phyloP scores from a whole-genome alignment of 2,329 filamentous ascomycete species.

The Arachnomyces sp. region DNA sequence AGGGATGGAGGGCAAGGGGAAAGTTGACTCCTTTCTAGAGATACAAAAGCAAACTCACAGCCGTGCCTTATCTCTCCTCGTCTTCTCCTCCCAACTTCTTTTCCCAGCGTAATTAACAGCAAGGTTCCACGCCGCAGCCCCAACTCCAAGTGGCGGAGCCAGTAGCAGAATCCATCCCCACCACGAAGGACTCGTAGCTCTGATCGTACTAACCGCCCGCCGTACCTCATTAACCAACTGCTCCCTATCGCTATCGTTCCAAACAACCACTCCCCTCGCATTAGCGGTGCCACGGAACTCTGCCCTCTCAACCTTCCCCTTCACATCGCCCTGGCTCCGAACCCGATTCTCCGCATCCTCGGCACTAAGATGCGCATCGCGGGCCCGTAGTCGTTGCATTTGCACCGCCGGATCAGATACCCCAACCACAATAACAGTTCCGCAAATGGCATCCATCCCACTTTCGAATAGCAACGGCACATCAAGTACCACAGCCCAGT shows the following conservation, averaged over 20 bases:
- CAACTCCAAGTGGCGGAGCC: constrained; percentile 65
- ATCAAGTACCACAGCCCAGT: constrained; percentile 87
- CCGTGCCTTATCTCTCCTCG: constrained; percentile 52
- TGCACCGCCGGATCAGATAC: constrained; percentile 73
- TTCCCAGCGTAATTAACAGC: constrained; percentile 64
- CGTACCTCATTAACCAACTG: constrained; percentile 61
- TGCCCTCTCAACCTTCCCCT: constrained; percentile 70
- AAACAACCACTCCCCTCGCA: constrained; percentile 67
- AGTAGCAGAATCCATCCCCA: constrained; percentile 66
- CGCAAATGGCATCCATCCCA: constrained; percentile 75
- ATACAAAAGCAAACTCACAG: constrained; percentile 31
- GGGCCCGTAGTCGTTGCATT: constrained; percentile 64
- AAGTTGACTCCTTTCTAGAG: background rate
- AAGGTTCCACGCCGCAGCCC: constrained; percentile 61
- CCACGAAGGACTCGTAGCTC: constrained; percentile 61
- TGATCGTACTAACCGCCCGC: constrained; percentile 56
- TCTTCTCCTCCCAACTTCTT: constrained; percentile 58
- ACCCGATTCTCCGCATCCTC: constrained; percentile 86
- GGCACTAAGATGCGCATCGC: constrained; percentile 69
- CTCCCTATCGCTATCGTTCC: constrained; percentile 74
- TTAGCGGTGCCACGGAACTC: constrained; percentile 50
- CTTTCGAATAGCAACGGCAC: constrained; percentile 88
- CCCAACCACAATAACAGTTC: constrained; percentile 76
- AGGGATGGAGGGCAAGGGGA: too few relatives aligned
- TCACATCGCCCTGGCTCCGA: constrained; percentile 74